Conservation (phyloP, 1,284 basidiomycete species). For the Trametes polyzona region DNA sequence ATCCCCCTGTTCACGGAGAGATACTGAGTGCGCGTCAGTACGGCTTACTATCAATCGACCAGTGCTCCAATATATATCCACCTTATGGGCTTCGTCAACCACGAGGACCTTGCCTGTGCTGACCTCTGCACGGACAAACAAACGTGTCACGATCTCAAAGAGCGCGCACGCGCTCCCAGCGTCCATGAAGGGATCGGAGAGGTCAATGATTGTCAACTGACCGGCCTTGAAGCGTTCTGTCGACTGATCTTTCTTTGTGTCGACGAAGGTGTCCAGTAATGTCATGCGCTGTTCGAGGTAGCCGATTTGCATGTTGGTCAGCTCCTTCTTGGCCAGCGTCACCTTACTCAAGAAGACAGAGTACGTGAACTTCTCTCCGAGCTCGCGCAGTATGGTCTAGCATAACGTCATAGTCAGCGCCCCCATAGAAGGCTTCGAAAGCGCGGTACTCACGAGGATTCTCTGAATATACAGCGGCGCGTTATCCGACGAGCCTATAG, state of each 20-base stretch:
- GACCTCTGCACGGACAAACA: conserved; percentile 67
- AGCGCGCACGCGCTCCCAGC: conserved; percentile 64
- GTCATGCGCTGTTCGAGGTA: conserved; percentile 64
- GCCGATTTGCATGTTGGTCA: conserved; percentile 55
- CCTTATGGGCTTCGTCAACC: conserved; percentile 79
- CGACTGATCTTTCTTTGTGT: conserved; percentile 29
- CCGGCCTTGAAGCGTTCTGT: conserved; percentile 51
- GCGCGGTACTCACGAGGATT: conserved; percentile 49
- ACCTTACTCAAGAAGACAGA: conserved; percentile 51
- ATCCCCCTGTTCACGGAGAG: conserved; percentile 46
- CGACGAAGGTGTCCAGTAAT: conserved; percentile 56
- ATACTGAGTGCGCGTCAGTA: conserved; percentile 48
- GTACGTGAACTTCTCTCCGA: conserved; percentile 52
- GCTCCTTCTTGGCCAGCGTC: conserved; percentile 48
- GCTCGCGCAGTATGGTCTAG: conserved; percentile 47
- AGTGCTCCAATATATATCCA: conserved; percentile 30
- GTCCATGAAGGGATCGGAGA: conserved; percentile 77
- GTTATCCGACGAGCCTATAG: conserved; percentile 57
- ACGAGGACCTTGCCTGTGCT: conserved; percentile 71
- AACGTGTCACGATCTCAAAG: conserved; percentile 68
- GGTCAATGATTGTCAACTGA: conserved; percentile 63
- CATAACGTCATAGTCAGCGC: not conserved
- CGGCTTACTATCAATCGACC: not conserved
- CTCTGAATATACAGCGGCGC: conserved; percentile 71
- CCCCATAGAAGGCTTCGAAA: conserved; percentile 15